Conservation (phyloP, 2,329 filamentous ascomycete species). For the Remersonia thermophila region DNA sequence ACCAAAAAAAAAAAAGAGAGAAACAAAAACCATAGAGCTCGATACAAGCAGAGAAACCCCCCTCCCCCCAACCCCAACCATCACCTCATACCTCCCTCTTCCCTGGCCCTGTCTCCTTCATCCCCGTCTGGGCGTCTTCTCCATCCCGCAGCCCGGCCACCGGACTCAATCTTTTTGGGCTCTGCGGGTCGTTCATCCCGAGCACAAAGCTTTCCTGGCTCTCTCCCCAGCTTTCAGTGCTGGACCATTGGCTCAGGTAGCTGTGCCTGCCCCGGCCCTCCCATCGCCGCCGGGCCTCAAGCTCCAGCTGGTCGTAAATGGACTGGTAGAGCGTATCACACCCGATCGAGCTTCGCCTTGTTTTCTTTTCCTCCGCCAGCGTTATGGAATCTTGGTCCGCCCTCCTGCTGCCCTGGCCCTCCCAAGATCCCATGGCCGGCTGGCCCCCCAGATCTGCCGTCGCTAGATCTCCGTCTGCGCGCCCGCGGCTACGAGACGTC, state of each 20-base stretch:
- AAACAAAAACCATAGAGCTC: too few relatives aligned
- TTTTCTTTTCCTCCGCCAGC: background rate
- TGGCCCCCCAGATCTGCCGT: too few relatives aligned
- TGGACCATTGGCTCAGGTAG: background rate
- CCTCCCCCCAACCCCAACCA: too few relatives aligned
- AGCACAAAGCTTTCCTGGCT: slow-evolving; percentile 23
- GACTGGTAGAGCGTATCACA: slow-evolving; percentile 18
- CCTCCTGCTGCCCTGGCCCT: too few relatives aligned
- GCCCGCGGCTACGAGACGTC: too few relatives aligned
- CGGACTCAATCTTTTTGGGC: slow-evolving; percentile 17
- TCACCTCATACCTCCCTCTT: too few relatives aligned
- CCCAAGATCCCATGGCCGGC: too few relatives aligned
- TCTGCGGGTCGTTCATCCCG: slow-evolving; percentile 21
- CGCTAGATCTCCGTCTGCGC: too few relatives aligned
- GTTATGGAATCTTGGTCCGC: too few relatives aligned
- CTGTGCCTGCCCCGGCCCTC: background rate
- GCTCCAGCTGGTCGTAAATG: slow-evolving; percentile 6
- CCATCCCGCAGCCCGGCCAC: slow-evolving; percentile 15
- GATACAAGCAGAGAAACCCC: too few relatives aligned
- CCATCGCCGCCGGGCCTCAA: slow-evolving; percentile 2
- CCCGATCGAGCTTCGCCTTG: slow-evolving; percentile 15
- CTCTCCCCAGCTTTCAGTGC: slow-evolving; percentile 15
- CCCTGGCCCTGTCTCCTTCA: too few relatives aligned
- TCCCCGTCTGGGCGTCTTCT: slow-evolving; percentile 3
- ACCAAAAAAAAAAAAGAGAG: too few relatives aligned